Conservation (phyloP, 2,329 filamentous ascomycete species). For the Sporothrix humicola region DNA sequence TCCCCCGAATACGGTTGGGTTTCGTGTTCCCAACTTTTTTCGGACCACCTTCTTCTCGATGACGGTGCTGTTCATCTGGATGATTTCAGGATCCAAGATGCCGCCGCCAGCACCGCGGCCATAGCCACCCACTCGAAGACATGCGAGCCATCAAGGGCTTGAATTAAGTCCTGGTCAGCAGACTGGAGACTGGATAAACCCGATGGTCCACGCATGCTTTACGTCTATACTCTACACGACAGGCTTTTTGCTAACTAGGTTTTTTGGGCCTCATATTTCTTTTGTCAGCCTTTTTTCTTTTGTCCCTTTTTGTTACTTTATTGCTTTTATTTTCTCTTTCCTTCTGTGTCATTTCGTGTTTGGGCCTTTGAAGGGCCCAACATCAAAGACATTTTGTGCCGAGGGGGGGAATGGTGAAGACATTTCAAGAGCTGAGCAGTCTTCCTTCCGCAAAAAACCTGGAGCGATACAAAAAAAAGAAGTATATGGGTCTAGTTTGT, state of each 20-base stretch:
- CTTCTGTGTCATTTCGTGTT: not conserved
- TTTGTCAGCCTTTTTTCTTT: slow-evolving; percentile 12
- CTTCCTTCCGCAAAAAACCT: slow-evolving; percentile 44
- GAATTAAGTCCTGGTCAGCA: no score
- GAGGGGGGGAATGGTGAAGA: slow-evolving; percentile 44
- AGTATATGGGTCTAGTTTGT: not conserved
- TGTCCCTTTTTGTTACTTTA: not conserved
- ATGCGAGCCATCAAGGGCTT: not conserved
- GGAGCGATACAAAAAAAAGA: slow-evolving; percentile 2
- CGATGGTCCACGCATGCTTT: no score
- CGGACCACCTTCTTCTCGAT: slow-evolving; percentile 53
- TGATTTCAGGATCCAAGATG: slow-evolving; percentile 37
- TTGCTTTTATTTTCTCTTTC: not conserved
- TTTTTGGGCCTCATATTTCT: not conserved
- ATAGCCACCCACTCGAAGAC: not conserved
- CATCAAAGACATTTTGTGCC: not conserved
- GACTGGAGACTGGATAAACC: not conserved
- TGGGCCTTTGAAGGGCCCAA: no score
- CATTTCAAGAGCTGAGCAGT: slow-evolving; percentile 64
- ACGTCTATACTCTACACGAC: no score
- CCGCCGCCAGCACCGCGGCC: slow-evolving; percentile 22
- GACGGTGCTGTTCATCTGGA: slow-evolving; percentile 52
- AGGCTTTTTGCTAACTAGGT: not conserved
- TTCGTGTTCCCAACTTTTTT: slow-evolving; percentile 48
- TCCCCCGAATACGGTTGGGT: slow-evolving; percentile 37